phyloP scores from a whole-genome alignment of 164 flowering plant species.

The Warburgia ugandensis region DNA sequence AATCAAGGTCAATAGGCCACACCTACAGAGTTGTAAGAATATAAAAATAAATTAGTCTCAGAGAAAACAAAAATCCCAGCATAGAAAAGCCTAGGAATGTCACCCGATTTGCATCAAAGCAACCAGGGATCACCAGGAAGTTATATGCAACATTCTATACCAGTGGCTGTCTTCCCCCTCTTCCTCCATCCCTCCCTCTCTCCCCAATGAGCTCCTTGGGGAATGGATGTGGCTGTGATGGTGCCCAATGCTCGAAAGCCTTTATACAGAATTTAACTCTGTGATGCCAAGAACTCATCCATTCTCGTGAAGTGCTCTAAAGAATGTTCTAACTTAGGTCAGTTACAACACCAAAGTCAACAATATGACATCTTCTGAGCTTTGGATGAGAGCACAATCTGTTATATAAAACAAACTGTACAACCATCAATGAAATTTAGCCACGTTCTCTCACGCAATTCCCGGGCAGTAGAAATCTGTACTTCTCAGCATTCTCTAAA shows the following conservation, averaged over 20 bases:
- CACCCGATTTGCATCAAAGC: constrained; percentile 10
- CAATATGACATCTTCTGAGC: constrained; percentile 5
- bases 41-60: constrained; percentile 24
- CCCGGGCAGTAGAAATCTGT: constrained; percentile 77
- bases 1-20: constrained; percentile 13
- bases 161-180: constrained; percentile 8
- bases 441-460: constrained; percentile 66
- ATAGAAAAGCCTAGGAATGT: constrained; percentile 30
- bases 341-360: constrained; percentile 8
- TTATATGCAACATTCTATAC: constrained; percentile 10
- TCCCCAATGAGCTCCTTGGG: constrained; percentile 15
- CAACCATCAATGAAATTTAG: constrained; percentile 18
- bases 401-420: background rate
- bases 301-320: constrained; percentile 13
- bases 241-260: constrained; percentile 11
- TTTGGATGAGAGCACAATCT: constrained; percentile 2
- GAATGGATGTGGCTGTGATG: constrained; percentile 13
- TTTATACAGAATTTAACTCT: constrained; percentile 23
- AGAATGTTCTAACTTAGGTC: constrained; percentile 24
- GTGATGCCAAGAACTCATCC: constrained; percentile 17
- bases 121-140: background rate
- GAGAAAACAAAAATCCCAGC: constrained; percentile 27
- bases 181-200: background rate
- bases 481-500: constrained; percentile 59
- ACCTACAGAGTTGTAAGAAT: constrained; percentile 16